Percentiles rank a stretch among this genome's conserved stretches.
Evolutionary conservation across 345 rosid genomes (phyloP).

Genomic region (Isatis tinctoria): DNA sequence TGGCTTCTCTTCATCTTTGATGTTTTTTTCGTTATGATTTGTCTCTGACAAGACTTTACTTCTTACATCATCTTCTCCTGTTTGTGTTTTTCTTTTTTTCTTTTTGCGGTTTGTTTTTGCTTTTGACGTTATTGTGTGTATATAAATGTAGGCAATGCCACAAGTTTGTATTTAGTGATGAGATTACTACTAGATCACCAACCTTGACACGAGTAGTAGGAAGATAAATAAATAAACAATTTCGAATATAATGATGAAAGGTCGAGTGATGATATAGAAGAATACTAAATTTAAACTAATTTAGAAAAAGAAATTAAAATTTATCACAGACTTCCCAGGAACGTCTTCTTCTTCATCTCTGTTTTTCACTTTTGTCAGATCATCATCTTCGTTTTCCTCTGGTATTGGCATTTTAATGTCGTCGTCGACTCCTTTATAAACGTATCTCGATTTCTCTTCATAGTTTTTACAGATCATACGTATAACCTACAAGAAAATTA

Average conservation of each 20-base stretch:
- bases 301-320: too few relatives aligned
- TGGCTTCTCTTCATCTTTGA: slow-evolving; percentile 44
- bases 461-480: slow-evolving; percentile 95
- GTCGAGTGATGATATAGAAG: not conserved
- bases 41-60: slow-evolving; percentile 3
- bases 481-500: slow-evolving; percentile 51
- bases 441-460: slow-evolving; percentile 35
- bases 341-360: not conserved
- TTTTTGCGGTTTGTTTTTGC: not conserved
- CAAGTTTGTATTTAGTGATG: slow-evolving; percentile 18
- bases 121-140: slow-evolving; percentile 7
- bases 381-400: too few relatives aligned
- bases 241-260: not conserved
- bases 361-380: not conserved
- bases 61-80: not conserved
- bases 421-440: too few relatives aligned
- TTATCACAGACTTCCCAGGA: not conserved
- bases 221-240: not conserved
- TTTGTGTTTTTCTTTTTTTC: not conserved
- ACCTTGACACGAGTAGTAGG: slow-evolving; percentile 5
- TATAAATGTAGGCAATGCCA: slow-evolving; percentile 23
- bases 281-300: not conserved
- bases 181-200: slow-evolving; percentile 10
- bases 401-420: too few relatives aligned
- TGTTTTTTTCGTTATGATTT: slow-evolving; percentile 16